Percentiles rank a stretch among this genome's conserved stretches.
These are phyloP conservation scores for Thecaphora thlaspeos DNA, from an alignment of 1,284 basidiomycete species.

Conservation along the genomic window DNA sequence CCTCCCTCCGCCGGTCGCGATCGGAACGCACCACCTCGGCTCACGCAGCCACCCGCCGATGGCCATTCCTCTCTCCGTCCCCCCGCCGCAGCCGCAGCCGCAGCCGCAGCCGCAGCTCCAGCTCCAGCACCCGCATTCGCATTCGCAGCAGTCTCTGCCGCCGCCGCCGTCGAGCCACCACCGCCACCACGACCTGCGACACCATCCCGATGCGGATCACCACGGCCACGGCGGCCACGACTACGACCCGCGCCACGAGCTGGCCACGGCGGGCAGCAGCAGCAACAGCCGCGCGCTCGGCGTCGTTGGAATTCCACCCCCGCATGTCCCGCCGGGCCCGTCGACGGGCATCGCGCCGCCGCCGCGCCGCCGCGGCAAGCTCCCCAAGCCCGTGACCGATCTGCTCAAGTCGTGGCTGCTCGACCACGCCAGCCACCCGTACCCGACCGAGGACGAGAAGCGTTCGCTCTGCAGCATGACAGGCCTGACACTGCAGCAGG, in stretches of 20 bases:
- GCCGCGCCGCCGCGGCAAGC: constrained; percentile 69
- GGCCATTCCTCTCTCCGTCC: constrained; percentile 11
- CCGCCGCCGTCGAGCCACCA: too few relatives aligned
- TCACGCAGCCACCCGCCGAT: background rate
- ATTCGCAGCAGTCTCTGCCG: too few relatives aligned
- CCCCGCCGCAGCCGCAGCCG: too few relatives aligned
- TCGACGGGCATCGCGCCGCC: constrained; percentile 31
- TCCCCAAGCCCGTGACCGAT: constrained; percentile 85
- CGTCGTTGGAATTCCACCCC: constrained; percentile 11
- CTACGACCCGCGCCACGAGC: constrained; percentile 18
- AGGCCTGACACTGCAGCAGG: constrained; percentile 80
- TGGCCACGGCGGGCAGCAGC: constrained; percentile 3
- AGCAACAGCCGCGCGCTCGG: constrained; percentile 6
- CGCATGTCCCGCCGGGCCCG: constrained; percentile 32
- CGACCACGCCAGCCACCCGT: constrained; percentile 81
- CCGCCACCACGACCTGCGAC: constrained; percentile 13
- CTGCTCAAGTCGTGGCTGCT: constrained; percentile 86
- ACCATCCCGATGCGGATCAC: constrained; percentile 8
- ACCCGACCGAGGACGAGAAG: constrained; percentile 86
- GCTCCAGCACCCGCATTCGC: too few relatives aligned
- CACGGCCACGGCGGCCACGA: too few relatives aligned
- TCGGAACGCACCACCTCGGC: background rate
- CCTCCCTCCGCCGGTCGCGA: background rate
- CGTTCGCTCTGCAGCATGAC: constrained; percentile 80
- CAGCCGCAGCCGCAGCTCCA: too few relatives aligned